These are phyloP conservation scores for Phoma herbarum DNA, from an alignment of 2,329 filamentous ascomycete species.

Conservation along the genomic window DNA sequence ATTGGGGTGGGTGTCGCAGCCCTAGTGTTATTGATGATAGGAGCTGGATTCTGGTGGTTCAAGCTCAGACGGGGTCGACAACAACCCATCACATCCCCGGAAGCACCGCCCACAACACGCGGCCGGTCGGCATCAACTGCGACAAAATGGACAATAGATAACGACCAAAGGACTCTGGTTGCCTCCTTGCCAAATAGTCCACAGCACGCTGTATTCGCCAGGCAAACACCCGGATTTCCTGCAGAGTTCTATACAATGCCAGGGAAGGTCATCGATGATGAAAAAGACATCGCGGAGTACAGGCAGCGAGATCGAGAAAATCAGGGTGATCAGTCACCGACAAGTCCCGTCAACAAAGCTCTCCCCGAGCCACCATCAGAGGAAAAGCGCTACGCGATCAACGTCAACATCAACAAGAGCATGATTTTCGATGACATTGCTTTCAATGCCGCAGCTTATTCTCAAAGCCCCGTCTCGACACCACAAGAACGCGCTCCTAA, in stretches of 20 bases:
- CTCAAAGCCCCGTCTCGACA: slow-evolving; percentile 21
- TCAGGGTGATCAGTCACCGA: slow-evolving; percentile 1
- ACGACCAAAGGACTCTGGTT: slow-evolving; percentile 38
- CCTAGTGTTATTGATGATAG: slow-evolving; percentile 32
- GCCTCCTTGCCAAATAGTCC: slow-evolving; percentile 38
- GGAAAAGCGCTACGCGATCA: slow-evolving; percentile 33
- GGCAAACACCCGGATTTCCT: slow-evolving; percentile 18
- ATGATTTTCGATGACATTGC: slow-evolving; percentile 40
- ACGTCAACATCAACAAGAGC: slow-evolving; percentile 42
- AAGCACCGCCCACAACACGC: slow-evolving; percentile 23
- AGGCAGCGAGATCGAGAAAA: not conserved
- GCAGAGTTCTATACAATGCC: slow-evolving; percentile 27
- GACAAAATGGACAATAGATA: slow-evolving; percentile 26
- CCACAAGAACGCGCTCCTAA: slow-evolving; percentile 30
- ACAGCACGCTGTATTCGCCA: slow-evolving; percentile 27
- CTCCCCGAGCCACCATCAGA: slow-evolving; percentile 30
- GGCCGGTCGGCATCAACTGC: slow-evolving; percentile 30
- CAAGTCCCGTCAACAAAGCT: slow-evolving; percentile 12
- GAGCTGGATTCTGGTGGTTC: slow-evolving; percentile 37
- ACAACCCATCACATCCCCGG: slow-evolving; percentile 24
- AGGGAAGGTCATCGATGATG: slow-evolving; percentile 12
- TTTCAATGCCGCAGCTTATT: slow-evolving; percentile 28
- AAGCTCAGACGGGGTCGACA: slow-evolving; percentile 26
- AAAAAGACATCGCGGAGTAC: slow-evolving; percentile 13
- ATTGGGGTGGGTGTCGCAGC: slow-evolving; percentile 39